Evolutionary conservation across 169 alveolate genomes (phyloP), one percentile per base, ranked within the genome.

Genomic region (Cryptosporidium sp.): DNA sequence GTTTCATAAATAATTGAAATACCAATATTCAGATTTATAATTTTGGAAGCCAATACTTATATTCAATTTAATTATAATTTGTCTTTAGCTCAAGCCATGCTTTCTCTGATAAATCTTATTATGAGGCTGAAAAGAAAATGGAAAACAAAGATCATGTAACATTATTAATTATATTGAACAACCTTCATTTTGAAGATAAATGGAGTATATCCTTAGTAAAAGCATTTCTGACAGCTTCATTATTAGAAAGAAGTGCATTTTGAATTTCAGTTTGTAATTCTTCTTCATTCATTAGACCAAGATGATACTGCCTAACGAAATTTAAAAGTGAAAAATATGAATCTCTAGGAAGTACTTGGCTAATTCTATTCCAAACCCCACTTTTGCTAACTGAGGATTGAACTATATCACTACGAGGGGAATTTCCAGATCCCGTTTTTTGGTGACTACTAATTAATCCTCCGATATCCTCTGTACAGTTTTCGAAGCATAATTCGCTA

Each of bases 201-300:
- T 60, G 18, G 31, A 75, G 62, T 53, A 75, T 75, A 75, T 75
- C 86, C 23, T 75, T 75, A 8, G 86, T 60, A 44, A 75, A 75
- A 14, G 86, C 86, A 35, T 33, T 60, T 58, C 71, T 53, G 23
- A 75, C 62, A 75, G 86, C 86, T 37, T 75, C 71, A 42, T 75
- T 75, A 42, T 75, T 75, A 1, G 70, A 75, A 2, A 75, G 37
- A 23, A 75, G 68, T 0, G 58, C 71, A 29, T 31, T 75, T 42
- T 75, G 86, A 26, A 75, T 75, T 37, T 75, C 86, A 23, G 86
- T 75, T 35, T 75, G 70, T 26, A 75, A n/a, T 31, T 75, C 86
- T 44, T 75, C 86, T 37, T 75, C 86, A n/a, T 33, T 58, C 33
- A 75, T 75, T 31, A 56, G 21, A 12, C 71, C 71, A 14, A 75